phyloP scores from a whole-genome alignment of 2,329 filamentous ascomycete genomes.

The Trichoderma sp. region DNA sequence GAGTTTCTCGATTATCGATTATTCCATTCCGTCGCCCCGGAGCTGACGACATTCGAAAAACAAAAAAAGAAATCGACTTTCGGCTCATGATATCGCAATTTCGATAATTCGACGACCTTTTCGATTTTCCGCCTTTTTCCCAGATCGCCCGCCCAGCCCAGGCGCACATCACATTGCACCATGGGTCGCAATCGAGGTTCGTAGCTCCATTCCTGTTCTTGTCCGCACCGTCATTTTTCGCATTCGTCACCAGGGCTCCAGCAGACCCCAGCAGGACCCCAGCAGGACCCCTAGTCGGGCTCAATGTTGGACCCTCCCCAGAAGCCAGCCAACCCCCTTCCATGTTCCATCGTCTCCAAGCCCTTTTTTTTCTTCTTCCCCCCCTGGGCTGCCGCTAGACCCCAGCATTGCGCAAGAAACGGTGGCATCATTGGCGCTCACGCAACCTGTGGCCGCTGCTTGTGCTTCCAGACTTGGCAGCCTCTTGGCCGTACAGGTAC shows the following conservation, averaged over 20 bases:
- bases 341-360: background rate
- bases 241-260: conserved; percentile 8
- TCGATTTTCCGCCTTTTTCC: background rate
- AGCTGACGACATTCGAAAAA: background rate
- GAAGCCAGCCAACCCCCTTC: background rate
- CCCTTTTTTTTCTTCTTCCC: background rate
- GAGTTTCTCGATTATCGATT: background rate
- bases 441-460: background rate
- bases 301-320: background rate
- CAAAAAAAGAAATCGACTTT: background rate
- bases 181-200: conserved; percentile 57
- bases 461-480: background rate
- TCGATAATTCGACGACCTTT: background rate
- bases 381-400: conserved; percentile 4
- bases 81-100: conserved; percentile 9
- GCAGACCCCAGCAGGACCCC: background rate
- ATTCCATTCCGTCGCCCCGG: background rate
- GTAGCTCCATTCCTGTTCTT: conserved; percentile 33
- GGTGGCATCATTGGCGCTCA: conserved; percentile 12
- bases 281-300: conserved; percentile 12
- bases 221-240: background rate
- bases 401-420: conserved; percentile 4
- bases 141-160: conserved; percentile 14
- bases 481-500: background rate
- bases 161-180: conserved; percentile 27